A percentile compares a stretch with the other conserved stretches of the same genome.
Conservation (phyloP, 164 flowering plant species). For the Magnolia kwangsiensis region DNA sequence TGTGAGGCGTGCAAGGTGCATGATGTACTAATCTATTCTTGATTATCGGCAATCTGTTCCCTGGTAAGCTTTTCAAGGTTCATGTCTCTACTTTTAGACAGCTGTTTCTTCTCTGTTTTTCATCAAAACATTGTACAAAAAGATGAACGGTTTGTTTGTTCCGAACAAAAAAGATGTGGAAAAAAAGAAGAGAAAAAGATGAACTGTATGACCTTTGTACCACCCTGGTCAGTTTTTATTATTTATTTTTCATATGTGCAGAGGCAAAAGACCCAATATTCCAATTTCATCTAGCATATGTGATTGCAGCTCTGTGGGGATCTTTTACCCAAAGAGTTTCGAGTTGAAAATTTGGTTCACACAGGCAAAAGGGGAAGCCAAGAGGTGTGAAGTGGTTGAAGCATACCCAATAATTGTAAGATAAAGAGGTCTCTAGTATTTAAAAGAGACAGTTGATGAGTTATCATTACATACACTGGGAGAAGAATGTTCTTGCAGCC, state of each 20-base stretch:
- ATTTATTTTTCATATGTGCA: background rate
- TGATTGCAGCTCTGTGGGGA: background rate
- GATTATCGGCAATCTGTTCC: slow-evolving; percentile 1
- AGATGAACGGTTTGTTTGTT: no score
- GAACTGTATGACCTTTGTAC: background rate
- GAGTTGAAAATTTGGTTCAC: slow-evolving; percentile 6
- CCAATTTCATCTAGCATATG: no score
- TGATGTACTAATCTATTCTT: background rate
- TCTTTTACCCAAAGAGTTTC: background rate
- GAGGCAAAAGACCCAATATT: background rate
- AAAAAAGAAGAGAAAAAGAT: no score
- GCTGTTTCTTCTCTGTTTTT: no score
- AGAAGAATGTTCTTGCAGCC: background rate
- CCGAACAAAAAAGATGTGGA: no score
- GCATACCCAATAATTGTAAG: background rate
- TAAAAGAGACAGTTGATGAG: background rate
- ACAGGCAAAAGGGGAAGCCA: background rate
- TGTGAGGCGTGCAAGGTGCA: slow-evolving; percentile 15
- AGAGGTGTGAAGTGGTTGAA: no score
- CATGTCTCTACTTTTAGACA: background rate
- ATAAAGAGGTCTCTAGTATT: background rate
- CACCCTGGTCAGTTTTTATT: background rate
- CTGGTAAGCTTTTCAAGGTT: slow-evolving; percentile 11
- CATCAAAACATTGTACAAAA: no score
- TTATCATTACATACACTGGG: background rate